Evolutionary conservation across 2,329 filamentous ascomycete genomes (phyloP).

Genomic region (Trichoderma semiorbis): DNA sequence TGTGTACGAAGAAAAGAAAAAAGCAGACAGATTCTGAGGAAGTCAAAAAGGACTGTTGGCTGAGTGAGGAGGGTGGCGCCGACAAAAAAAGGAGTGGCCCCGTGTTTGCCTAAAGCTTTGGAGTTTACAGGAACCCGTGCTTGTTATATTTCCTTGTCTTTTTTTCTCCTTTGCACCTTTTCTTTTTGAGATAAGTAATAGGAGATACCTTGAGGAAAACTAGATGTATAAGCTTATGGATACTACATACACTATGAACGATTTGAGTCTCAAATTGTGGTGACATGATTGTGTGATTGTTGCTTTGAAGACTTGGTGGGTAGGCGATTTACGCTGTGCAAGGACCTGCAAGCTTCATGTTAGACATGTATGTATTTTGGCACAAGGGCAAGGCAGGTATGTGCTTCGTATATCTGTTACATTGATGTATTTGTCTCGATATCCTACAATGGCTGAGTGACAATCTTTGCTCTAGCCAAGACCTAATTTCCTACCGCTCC

Average conservation of each 20-base stretch:
- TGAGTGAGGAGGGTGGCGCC: neutral
- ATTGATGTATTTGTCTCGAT: neutral
- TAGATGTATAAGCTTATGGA: slow-evolving; percentile 20
- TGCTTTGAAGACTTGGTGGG: neutral
- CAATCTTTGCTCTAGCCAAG: neutral
- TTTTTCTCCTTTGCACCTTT: neutral
- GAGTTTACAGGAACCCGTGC: slow-evolving; percentile 7
- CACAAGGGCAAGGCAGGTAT: neutral
- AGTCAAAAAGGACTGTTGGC: neutral
- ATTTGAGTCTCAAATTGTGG: neutral
- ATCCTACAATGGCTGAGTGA: neutral
- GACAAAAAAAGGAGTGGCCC: neutral
- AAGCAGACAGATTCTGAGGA: neutral
- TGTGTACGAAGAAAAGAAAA: slow-evolving; percentile 1
- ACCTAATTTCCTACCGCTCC: neutral
- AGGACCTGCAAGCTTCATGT: neutral
- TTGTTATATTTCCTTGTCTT: neutral
- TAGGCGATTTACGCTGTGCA: neutral
- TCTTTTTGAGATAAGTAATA: neutral
- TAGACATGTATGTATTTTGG: neutral
- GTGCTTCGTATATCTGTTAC: neutral
- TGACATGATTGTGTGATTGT: neutral
- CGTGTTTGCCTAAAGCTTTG: slow-evolving; percentile 8
- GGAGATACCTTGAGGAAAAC: neutral
- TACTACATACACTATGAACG: slow-evolving; percentile 11